phyloP scores from a whole-genome alignment of 306 rosid species.

The Corylus heterophylla region DNA sequence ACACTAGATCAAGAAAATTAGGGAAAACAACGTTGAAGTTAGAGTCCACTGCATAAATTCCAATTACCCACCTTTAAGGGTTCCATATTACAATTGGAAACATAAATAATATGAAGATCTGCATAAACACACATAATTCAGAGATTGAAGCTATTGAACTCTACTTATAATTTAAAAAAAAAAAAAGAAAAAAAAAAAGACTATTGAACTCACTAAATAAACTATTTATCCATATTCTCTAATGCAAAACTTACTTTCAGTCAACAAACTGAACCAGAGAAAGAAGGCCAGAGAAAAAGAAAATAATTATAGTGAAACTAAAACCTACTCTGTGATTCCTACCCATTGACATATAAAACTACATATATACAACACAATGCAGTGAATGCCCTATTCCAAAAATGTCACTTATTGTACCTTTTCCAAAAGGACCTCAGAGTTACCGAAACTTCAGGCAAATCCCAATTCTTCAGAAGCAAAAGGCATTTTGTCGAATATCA shows the following conservation, averaged over 20 bases:
- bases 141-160: background rate
- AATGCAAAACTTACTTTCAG: background rate
- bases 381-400: background rate
- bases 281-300: background rate
- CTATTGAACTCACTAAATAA: background rate
- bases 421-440: background rate
- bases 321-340: background rate
- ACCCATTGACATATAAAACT: background rate
- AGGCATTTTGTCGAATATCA: conserved; percentile 21
- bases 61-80: background rate
- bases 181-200: no score
- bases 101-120: background rate
- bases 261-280: background rate
- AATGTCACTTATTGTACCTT: conserved; percentile 11
- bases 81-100: background rate
- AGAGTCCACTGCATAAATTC: background rate
- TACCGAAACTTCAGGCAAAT: background rate
- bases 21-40: background rate
- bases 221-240: background rate
- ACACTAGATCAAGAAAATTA: background rate
- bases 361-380: background rate
- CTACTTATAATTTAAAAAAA: no score
- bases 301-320: background rate
- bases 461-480: background rate
- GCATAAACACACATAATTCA: no score